Conservation (phyloP, 495 filamentous ascomycete species). For the Trichocladium antarcticum region DNA sequence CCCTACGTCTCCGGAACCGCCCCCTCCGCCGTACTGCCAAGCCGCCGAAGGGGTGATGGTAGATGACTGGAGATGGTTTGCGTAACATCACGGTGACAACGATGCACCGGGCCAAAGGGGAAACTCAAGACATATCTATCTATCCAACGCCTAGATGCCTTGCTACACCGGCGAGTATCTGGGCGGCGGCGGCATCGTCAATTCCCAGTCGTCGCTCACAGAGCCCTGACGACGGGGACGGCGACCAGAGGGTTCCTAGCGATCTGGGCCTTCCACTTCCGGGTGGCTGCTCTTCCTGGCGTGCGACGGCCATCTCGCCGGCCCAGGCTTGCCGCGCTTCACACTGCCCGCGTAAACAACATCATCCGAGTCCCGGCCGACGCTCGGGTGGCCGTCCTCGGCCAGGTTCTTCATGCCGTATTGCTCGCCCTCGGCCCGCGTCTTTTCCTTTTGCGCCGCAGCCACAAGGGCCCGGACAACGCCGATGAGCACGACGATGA, state of each 20-base stretch:
- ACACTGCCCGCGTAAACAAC: conserved; percentile 21
- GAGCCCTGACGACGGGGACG: not conserved
- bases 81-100: too few relatives aligned
- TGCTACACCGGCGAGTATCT: conserved; percentile 2
- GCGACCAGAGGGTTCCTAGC: conserved; percentile 9
- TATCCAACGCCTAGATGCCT: not conserved
- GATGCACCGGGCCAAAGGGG: not conserved
- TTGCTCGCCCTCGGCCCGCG: conserved; percentile 39
- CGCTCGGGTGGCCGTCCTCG: not conserved
- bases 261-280: conserved; percentile 13
- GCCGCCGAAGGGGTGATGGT: too few relatives aligned
- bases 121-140: not conserved
- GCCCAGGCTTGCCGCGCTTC: conserved; percentile 9
- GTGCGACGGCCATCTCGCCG: conserved; percentile 17
- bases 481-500: conserved; percentile 65
- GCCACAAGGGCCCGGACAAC: conserved; percentile 51
- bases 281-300: conserved; percentile 25
- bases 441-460: conserved; percentile 40
- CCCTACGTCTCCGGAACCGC: too few relatives aligned
- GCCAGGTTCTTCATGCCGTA: conserved; percentile 11
- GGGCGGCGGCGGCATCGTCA: not conserved
- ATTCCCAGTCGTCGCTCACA: not conserved
- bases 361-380: not conserved
- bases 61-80: too few relatives aligned
- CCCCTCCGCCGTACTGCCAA: too few relatives aligned